Evolutionary conservation across 345 rosid species (phyloP), one percentile per base, ranked within the genome.

Genomic region (Zanthoxylum bungeanum): DNA sequence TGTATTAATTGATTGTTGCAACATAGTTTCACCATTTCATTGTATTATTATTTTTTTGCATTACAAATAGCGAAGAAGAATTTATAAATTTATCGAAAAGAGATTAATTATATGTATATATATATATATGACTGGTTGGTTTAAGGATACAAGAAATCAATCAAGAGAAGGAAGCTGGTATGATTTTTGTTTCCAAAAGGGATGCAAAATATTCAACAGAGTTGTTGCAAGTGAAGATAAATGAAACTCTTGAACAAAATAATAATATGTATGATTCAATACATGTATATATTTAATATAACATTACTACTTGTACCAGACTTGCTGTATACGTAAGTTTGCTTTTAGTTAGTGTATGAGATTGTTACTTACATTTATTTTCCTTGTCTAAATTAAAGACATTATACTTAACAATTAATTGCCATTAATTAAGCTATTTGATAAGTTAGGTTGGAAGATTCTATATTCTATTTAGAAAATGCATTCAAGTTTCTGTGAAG

Each of bases 171-270:
- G n/a, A n/a, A n/a, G n/a, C n/a, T n/a, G n/a, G n/a, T n/a, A n/a
- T n/a, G n/a, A n/a, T n/a, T n/a, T n/a, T n/a, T n/a, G 86, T 73
- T 70, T 65, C 78, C 75, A 78, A 50, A 70, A 28, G 58, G 80
- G 78, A 44, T 72, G 76, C 83, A 77, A 77, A 42, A 65, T 77
- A 70, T 83, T 83, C 78, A 80, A 75, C 58, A 64, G 72, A 64
- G 82, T 80, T 53, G 86, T 76, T 83, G 70, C 28, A 76, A 59
- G 72, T 76, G 69, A 42, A 58, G 22, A 34, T 51, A 60, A 46
- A 59, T 16, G 28, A 39, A 46, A 40, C 70, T 64, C 73, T 25
- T n/a, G 31, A 33, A 14, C 5, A n/a, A 27, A 44, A 2, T 0
- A 11, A 12, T 56, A n/a, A 14, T 14, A 7, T 7, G 16, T 30